Conservation (phyloP, 2,329 filamentous ascomycete species). For the Phialophora expanda region DNA sequence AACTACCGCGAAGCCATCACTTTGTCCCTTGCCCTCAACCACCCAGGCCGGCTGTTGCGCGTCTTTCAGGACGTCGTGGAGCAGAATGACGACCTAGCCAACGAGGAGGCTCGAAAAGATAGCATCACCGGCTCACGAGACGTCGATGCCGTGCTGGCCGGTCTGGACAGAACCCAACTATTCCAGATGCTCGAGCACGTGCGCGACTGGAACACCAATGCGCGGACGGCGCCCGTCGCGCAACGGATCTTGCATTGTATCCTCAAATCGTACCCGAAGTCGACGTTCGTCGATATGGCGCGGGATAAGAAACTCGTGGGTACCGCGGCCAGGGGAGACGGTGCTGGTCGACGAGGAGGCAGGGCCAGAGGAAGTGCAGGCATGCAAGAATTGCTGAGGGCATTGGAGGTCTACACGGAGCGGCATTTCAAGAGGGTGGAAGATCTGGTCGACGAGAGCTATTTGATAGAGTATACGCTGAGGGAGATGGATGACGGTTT, state of each 20-base stretch:
- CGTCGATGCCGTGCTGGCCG: conserved; percentile 83
- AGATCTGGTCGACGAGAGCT: conserved; percentile 91
- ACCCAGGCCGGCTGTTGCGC: conserved; percentile 82
- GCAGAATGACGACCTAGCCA: conserved; percentile 43
- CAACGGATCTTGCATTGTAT: conserved; percentile 83
- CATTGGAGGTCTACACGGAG: conserved; percentile 88
- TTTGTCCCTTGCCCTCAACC: conserved; percentile 89
- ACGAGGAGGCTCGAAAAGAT: conserved; percentile 42
- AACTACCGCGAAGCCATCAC: conserved; percentile 93
- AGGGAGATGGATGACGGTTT: conserved; percentile 82
- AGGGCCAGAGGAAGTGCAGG: background rate
- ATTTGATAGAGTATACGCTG: conserved; percentile 89
- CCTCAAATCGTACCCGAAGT: conserved; percentile 79
- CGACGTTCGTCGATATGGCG: conserved; percentile 73
- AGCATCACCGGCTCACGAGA: conserved; percentile 54
- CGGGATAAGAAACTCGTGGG: conserved; percentile 35
- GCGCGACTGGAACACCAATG: conserved; percentile 97
- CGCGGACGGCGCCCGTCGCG: conserved; percentile 79
- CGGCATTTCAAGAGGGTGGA: conserved; percentile 89
- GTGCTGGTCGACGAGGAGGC: background rate
- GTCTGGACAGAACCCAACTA: conserved; percentile 81
- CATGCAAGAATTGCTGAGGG: conserved; percentile 82
- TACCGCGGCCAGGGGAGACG: background rate
- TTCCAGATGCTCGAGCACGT: conserved; percentile 80
- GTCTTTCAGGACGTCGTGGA: conserved; percentile 81